Percentiles rank a stretch among this genome's conserved stretches.
Conservation (phyloP, 129 eudicot genomes). For the Escallonia rubra region DNA sequence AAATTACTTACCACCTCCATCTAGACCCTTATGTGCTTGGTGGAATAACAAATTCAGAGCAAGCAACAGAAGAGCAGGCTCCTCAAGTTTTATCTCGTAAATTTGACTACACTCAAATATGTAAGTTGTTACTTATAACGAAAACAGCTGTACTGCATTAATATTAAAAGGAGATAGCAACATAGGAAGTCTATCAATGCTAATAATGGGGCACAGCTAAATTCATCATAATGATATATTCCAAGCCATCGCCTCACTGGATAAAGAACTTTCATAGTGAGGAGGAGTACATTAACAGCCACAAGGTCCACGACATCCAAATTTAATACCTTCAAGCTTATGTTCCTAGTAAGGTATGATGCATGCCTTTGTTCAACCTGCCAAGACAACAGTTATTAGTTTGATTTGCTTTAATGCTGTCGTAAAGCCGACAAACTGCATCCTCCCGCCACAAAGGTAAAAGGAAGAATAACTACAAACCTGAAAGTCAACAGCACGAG, state of each 20-base stretch:
- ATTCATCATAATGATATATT: neutral
- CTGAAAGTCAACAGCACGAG: neutral
- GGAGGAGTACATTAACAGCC: neutral
- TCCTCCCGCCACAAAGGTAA: neutral
- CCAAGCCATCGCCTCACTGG: neutral
- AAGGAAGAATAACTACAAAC: no score
- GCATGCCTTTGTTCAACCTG: neutral
- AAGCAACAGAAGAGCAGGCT: no score
- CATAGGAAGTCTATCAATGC: neutral
- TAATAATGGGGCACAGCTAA: neutral
- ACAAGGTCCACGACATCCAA: neutral
- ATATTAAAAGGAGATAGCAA: neutral
- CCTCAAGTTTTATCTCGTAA: no score
- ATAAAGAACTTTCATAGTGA: neutral
- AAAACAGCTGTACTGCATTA: no score
- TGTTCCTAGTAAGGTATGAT: neutral
- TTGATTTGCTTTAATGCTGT: neutral
- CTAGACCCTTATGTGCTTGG: no score
- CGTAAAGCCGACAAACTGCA: neutral
- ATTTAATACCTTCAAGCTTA: neutral
- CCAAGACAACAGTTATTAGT: neutral
- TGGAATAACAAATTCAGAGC: no score
- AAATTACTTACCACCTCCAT: no score
- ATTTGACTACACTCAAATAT: no score
- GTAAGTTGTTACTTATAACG: no score